Evolutionary conservation across 129 eudicot genomes (phyloP), one percentile per base, ranked within the genome.

Genomic region (Artemisia tridentata): DNA sequence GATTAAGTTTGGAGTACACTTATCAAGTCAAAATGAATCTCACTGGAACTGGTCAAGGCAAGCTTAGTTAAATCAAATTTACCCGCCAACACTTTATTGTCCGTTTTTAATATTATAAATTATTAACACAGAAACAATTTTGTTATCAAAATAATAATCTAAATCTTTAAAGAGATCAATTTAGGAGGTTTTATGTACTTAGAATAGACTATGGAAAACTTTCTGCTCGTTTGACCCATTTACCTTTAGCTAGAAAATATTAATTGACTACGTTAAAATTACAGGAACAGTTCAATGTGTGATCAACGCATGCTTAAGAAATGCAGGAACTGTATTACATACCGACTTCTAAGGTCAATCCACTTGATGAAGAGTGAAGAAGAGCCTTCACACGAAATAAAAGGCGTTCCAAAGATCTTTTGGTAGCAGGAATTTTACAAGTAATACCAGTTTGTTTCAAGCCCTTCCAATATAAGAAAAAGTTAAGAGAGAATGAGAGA

Each of bases 361-460:
- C 93, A 73, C 81, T 84, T 75, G 92, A 61, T 18, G 88, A 78
- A 48, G 85, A 51, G 75, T 87, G 89, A 75, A 90, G 85, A 72
- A 90, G 91, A 48, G 91, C 91, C 74, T 90, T 90, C 25, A 90
- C 95, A 64, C 81, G 87, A 78, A 87, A 90, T 56, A 87, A 66
- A 58, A 90, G 83, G 54, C 95, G 88, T 72, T 90, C 96, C 85
- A 90, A 77, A 47, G 96, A 87, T 83, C 96, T 85, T 87, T 90
- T 90, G 16, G 96, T 87, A 46, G 87, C 88, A 71, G 96, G 96
- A 77, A 90, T 83, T 79, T 85, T 90, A 62, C 82, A 67, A 53
- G 91, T 88, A 72, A 90, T 82, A 63, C 78, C 78, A 20, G 86
- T 87, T 84, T 87, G 95, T 77, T 87, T 90, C 78, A 79, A 83